Evolutionary conservation across 2,329 filamentous ascomycete species (phyloP).

Genomic region (Juglanconis oblonga): DNA sequence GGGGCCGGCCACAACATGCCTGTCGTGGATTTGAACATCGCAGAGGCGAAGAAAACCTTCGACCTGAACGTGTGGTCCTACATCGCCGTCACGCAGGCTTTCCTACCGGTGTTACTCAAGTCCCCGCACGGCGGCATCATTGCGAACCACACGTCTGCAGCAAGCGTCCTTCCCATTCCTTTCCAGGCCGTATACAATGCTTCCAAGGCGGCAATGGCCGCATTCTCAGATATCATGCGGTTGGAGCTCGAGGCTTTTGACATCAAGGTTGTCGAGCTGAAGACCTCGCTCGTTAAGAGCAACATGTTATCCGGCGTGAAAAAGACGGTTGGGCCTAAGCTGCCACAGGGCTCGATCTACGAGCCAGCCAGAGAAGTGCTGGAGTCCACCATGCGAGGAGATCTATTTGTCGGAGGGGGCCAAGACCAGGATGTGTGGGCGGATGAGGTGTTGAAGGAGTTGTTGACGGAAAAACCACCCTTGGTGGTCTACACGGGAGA

Average conservation of each 20-base stretch:
- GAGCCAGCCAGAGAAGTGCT: background rate
- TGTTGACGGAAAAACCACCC: background rate
- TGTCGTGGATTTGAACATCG: conserved; percentile 20
- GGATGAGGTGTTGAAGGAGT: background rate
- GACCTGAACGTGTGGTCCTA: conserved; percentile 28
- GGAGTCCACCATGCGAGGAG: background rate
- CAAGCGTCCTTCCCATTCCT: background rate
- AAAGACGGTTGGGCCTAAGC: background rate
- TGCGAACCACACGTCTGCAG: conserved; percentile 5
- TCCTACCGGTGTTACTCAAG: conserved; percentile 23
- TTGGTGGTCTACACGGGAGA: background rate
- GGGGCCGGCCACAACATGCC: conserved; percentile 23
- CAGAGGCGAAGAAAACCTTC: conserved; percentile 17
- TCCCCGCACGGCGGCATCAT: conserved; percentile 11
- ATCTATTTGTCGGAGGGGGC: background rate
- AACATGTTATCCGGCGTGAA: conserved; percentile 9
- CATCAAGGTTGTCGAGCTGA: conserved; percentile 31
- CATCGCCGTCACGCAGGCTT: conserved; percentile 22
- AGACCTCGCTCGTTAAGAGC: conserved; percentile 31
- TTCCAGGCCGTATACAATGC: conserved; percentile 1
- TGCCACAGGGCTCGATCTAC: background rate
- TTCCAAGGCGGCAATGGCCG: conserved; percentile 9
- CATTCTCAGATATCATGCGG: conserved; percentile 25
- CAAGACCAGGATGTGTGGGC: background rate
- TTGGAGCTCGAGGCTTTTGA: conserved; percentile 36